phyloP scores from a whole-genome alignment of 495 filamentous ascomycete genomes.

The Penicillium herquei region DNA sequence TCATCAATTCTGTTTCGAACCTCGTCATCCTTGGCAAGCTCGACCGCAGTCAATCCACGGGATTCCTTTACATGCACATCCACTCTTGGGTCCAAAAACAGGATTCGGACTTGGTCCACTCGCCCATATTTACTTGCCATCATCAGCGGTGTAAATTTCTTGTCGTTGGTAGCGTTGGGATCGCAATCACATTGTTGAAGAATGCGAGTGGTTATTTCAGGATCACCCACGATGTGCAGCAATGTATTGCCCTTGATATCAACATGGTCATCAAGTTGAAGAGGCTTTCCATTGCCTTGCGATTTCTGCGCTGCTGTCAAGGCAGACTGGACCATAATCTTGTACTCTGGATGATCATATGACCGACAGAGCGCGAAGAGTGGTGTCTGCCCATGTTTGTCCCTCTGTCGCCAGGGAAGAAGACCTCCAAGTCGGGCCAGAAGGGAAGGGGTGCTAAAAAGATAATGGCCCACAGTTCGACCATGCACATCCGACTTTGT shows the following conservation, averaged over 20 bases:
- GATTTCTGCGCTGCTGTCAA: conserved; percentile 68
- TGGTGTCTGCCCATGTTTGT: conserved; percentile 96
- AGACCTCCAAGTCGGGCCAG: conserved; percentile 70
- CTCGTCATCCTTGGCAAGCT: conserved; percentile 97
- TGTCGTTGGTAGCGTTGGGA: conserved; percentile 94
- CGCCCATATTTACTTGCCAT: conserved; percentile 98
- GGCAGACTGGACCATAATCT: conserved; percentile 77
- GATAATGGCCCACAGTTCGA: conserved; percentile 86
- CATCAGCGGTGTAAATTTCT: conserved; percentile 94
- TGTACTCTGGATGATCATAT: conserved; percentile 90
- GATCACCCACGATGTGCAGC: conserved; percentile 88
- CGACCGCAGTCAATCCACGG: conserved; percentile 89
- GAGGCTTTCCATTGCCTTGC: conserved; percentile 73
- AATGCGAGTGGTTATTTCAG: conserved; percentile 70
- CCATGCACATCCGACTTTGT: conserved; percentile 76
- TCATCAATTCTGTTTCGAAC: conserved; percentile 96
- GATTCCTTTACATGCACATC: conserved; percentile 82
- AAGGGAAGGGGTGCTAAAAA: conserved; percentile 87
- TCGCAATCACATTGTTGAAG: conserved; percentile 84
- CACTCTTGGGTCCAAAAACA: conserved; percentile 85
- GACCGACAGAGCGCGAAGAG: conserved; percentile 91
- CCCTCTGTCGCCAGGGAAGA: conserved; percentile 84
- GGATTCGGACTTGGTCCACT: conserved; percentile 83
- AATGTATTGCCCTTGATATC: conserved; percentile 92
- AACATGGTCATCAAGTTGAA: conserved; percentile 91